Percentiles rank a stretch among this genome's conserved stretches.
Conservation (phyloP, 2,329 filamentous ascomycete genomes). For the Colletotrichum sp. region DNA sequence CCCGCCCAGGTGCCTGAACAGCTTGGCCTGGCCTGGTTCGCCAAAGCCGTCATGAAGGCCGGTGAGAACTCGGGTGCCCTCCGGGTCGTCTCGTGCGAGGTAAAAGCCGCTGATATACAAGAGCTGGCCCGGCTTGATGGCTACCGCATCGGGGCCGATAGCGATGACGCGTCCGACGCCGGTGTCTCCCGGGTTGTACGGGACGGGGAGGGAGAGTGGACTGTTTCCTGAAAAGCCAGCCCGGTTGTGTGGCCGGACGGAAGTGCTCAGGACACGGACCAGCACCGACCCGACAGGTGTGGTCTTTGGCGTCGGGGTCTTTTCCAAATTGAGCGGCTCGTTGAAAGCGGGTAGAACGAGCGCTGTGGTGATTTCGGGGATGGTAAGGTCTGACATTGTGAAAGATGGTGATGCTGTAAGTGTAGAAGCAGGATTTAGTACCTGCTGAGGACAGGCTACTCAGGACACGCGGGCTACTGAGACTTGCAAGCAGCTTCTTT, state of each 20-base stretch:
- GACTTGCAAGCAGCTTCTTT: background rate
- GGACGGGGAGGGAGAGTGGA: slow-evolving; percentile 27
- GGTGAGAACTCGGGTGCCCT: slow-evolving; percentile 27
- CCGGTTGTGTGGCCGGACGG: background rate
- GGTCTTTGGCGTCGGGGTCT: background rate
- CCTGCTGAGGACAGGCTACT: background rate
- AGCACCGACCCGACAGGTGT: background rate
- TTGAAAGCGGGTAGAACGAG: background rate
- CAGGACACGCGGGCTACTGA: background rate
- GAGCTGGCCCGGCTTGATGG: slow-evolving; percentile 35
- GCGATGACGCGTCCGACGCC: slow-evolving; percentile 39
- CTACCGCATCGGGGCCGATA: slow-evolving; percentile 35
- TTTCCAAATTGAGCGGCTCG: background rate
- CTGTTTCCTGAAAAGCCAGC: background rate
- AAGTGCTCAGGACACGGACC: background rate
- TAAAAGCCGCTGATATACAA: slow-evolving; percentile 35
- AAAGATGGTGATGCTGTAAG: background rate
- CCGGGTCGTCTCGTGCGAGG: slow-evolving; percentile 32
- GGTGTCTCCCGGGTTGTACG: slow-evolving; percentile 35
- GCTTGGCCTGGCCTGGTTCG: slow-evolving; percentile 21
- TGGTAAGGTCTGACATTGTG: background rate
- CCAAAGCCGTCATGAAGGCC: slow-evolving; percentile 32
- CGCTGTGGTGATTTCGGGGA: background rate
- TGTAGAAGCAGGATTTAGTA: background rate
- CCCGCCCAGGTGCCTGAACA: slow-evolving; percentile 32